Evolutionary conservation across 495 filamentous ascomycete genomes (phyloP).

Genomic region (Penicillium bovifimosum): DNA sequence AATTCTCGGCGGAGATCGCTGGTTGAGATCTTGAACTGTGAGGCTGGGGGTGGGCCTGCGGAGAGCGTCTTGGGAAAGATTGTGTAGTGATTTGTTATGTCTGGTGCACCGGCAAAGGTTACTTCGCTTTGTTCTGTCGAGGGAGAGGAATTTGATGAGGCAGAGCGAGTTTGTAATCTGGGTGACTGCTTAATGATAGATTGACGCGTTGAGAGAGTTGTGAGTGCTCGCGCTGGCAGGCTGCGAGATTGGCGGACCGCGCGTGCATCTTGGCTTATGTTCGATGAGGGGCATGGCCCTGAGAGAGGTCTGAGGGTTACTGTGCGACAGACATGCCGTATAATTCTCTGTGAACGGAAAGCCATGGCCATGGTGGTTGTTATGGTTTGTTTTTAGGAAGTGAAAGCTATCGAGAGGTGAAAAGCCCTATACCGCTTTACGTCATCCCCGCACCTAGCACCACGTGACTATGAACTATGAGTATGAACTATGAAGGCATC

Average conservation of each 20-base stretch:
- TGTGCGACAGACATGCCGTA: conserved; percentile 5
- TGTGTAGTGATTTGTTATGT: conserved; percentile 64
- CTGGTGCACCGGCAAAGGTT: conserved; percentile 22
- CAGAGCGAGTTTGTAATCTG: conserved; percentile 7
- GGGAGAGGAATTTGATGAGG: conserved; percentile 15
- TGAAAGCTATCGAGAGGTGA: not conserved
- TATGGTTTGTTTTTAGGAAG: not conserved
- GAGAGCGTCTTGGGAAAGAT: conserved; percentile 83
- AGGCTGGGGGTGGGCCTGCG: conserved; percentile 68
- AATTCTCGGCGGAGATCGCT: conserved; percentile 72
- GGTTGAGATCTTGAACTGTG: conserved; percentile 68
- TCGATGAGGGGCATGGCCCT: not conserved
- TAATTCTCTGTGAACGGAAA: conserved; percentile 7
- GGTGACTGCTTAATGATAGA: not conserved
- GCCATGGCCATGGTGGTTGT: conserved; percentile 9
- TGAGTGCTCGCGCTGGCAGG: not conserved
- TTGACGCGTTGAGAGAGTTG: not conserved
- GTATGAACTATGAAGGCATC: not conserved
- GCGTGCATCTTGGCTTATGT: conserved; percentile 4
- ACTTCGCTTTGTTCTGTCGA: conserved; percentile 2
- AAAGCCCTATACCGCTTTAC: conserved; percentile 11
- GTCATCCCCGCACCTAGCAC: conserved; percentile 16
- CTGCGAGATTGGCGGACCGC: conserved; percentile 1
- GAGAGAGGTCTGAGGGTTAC: not conserved
- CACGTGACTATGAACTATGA: conserved; percentile 12